phyloP scores from a whole-genome alignment of 2,329 filamentous ascomycete species.

The Curvularia sp. region DNA sequence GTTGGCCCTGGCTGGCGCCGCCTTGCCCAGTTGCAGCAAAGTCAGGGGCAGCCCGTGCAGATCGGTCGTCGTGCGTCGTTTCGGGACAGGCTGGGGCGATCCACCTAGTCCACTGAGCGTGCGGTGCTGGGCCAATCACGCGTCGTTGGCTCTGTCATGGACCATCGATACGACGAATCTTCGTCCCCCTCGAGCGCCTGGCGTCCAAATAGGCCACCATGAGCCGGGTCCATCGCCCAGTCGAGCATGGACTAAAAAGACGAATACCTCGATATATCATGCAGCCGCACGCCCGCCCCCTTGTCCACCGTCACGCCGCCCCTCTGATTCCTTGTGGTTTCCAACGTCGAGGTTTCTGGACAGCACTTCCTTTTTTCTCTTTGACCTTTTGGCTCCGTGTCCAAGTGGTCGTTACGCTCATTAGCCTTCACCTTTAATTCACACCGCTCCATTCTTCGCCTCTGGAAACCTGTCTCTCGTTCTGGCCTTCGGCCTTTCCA shows the following conservation, averaged over 20 bases:
- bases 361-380: conserved; percentile 26
- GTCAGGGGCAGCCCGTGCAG: conserved; percentile 37
- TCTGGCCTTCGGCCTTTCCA: conserved; percentile 17
- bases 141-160: conserved; percentile 2
- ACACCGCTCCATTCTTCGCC: conserved; percentile 11
- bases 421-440: conserved; percentile 31
- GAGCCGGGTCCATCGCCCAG: conserved; percentile 23
- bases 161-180: conserved; percentile 28
- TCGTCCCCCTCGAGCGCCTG: conserved; percentile 32
- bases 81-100: conserved; percentile 28
- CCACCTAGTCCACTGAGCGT: conserved; percentile 22
- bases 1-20: conserved; percentile 4
- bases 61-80: conserved; percentile 31
- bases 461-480: conserved; percentile 21
- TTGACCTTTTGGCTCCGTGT: conserved; percentile 37
- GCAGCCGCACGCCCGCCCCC: conserved; percentile 34
- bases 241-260: conserved; percentile 35
- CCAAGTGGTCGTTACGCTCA: conserved; percentile 46
- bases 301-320: conserved; percentile 29
- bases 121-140: conserved; percentile 29
- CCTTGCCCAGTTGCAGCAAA: conserved; percentile 24
- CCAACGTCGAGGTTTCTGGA: conserved; percentile 39
- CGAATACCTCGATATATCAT: conserved; percentile 40
- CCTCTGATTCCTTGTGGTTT: conserved; percentile 40
- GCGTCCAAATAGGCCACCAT: conserved; percentile 26